These are phyloP conservation scores for Kregervanrija delftensis DNA, from an alignment of 805 yeast species.

Conservation along the genomic window DNA sequence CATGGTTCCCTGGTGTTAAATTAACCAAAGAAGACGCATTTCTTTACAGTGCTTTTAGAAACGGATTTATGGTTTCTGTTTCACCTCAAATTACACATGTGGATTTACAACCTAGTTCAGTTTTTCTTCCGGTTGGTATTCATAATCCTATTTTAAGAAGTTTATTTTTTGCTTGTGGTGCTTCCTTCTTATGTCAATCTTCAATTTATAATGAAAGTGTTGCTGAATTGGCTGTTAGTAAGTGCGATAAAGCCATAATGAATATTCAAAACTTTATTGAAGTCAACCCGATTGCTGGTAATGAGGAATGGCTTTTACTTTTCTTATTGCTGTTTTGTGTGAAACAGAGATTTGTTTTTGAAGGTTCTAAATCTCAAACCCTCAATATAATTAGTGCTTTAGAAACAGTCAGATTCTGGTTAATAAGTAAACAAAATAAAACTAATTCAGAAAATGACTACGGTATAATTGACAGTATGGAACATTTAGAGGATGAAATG, in stretches of 20 bases:
- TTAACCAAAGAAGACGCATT: constrained; percentile 14
- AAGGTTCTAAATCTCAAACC: constrained; percentile 23
- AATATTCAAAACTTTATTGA: constrained; percentile 16
- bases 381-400: constrained; percentile 30
- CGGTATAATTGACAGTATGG: background rate
- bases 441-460: too few relatives aligned
- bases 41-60: constrained; percentile 27
- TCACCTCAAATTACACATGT: constrained; percentile 35
- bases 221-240: background rate
- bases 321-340: constrained; percentile 33
- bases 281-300: constrained; percentile 20
- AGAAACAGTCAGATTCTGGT: constrained; percentile 26
- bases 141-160: constrained; percentile 22
- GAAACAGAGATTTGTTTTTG: constrained; percentile 28
- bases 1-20: constrained; percentile 13
- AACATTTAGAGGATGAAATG: too few relatives aligned
- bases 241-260: background rate
- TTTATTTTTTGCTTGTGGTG: constrained; percentile 35
- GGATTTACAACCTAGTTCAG: constrained; percentile 29
- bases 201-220: too few relatives aligned
- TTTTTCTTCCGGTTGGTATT: constrained; percentile 30
- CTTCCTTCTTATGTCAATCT: constrained; percentile 31
- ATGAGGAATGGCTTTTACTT: constrained; percentile 34
- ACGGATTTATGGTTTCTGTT: constrained; percentile 32
- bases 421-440: constrained; percentile 10